Evolutionary conservation across 129 eudicot species (phyloP).

Genomic region (Smallanthus sonchifolius): DNA sequence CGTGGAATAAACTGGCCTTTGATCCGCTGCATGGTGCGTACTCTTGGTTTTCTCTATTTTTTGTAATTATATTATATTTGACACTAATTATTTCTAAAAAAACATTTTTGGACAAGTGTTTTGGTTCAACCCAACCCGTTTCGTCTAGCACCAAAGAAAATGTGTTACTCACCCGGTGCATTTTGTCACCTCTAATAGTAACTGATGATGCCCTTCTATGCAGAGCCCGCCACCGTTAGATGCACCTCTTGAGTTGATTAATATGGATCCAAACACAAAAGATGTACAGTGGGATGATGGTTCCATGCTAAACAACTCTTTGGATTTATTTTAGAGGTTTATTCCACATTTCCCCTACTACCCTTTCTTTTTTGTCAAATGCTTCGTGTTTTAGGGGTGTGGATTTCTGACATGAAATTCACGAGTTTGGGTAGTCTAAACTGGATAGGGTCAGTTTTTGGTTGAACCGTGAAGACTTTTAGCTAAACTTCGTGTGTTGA

Average conservation of each 20-base stretch:
- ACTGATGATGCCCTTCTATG: constrained; percentile 4
- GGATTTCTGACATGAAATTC: too few relatives aligned
- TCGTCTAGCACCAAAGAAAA: background rate
- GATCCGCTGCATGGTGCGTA: constrained; percentile 84
- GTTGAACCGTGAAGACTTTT: too few relatives aligned
- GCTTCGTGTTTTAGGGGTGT: background rate
- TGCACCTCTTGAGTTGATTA: constrained; percentile 72
- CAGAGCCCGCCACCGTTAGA: constrained; percentile 88
- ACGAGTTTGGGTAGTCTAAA: too few relatives aligned
- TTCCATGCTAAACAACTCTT: constrained; percentile 52
- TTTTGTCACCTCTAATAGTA: background rate
- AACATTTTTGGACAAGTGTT: background rate
- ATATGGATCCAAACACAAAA: constrained; percentile 50
- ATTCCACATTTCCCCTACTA: constrained; percentile 10
- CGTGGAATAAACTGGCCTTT: constrained; percentile 93
- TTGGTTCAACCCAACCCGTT: background rate
- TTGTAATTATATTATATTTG: background rate
- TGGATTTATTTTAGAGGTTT: constrained; percentile 76
- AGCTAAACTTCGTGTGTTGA: too few relatives aligned
- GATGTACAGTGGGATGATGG: constrained; percentile 82
- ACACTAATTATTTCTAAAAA: background rate
- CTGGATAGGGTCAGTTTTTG: too few relatives aligned
- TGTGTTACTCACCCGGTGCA: background rate
- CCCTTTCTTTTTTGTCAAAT: background rate
- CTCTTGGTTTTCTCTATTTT: background rate